A percentile compares a stretch with the other conserved stretches of the same genome.
Conservation (phyloP, 139 green algal species). For the Tetradesmus lagerheimii region DNA sequence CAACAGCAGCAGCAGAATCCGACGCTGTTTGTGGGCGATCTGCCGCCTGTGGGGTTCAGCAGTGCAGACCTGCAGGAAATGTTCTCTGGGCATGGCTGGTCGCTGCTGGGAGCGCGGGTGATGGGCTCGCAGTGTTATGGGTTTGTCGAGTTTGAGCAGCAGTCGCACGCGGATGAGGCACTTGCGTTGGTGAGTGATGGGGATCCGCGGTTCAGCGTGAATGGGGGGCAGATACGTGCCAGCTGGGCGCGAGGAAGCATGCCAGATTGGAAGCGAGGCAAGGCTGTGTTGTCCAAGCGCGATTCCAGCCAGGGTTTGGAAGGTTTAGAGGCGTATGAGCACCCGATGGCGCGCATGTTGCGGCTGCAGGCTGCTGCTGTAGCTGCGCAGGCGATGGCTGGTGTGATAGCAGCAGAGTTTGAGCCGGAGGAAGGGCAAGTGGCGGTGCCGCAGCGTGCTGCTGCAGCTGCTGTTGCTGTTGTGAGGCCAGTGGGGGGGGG, state of each 20-base stretch:
- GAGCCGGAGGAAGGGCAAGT: background rate
- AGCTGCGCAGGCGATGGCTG: background rate
- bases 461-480: background rate
- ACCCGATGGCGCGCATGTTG: slow-evolving; percentile 45
- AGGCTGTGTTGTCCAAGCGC: slow-evolving; percentile 17
- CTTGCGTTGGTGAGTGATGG: slow-evolving; percentile 45
- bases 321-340: slow-evolving; percentile 52
- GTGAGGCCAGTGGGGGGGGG: background rate
- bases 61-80: slow-evolving; percentile 48
- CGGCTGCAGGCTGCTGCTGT: slow-evolving; percentile 29
- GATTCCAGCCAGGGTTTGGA: background rate
- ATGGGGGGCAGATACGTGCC: slow-evolving; percentile 52
- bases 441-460: background rate
- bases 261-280: slow-evolving; percentile 56
- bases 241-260: slow-evolving; percentile 55
- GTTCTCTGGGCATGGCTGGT: slow-evolving; percentile 51
- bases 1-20: background rate
- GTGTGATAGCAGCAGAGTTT: background rate
- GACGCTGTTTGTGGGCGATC: slow-evolving; percentile 71
- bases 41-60: slow-evolving; percentile 57
- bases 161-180: slow-evolving; percentile 39
- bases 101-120: slow-evolving; percentile 50
- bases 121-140: slow-evolving; percentile 62
- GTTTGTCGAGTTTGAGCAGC: slow-evolving; percentile 63
- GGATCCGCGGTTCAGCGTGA: slow-evolving; percentile 50